Evolutionary conservation across 1,284 basidiomycete species (phyloP).

Genomic region (Ustilago nuda): DNA sequence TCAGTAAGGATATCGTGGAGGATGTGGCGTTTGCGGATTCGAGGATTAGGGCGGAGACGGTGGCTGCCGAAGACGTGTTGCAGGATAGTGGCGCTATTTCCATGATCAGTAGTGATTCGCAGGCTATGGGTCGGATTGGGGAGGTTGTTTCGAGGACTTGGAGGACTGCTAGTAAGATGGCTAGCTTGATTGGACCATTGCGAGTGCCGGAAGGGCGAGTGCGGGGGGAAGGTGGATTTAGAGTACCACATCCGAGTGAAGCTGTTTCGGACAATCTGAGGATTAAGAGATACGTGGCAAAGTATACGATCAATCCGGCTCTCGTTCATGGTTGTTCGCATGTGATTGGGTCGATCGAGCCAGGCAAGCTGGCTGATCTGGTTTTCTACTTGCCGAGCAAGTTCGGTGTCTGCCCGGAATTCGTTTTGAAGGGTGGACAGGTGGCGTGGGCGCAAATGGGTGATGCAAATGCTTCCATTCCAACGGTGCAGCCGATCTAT

Average conservation of each 20-base stretch:
- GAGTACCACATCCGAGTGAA: conserved; percentile 71
- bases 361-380: conserved; percentile 88
- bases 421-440: conserved; percentile 93
- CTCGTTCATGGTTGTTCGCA: conserved; percentile 93
- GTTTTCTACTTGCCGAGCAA: conserved; percentile 93
- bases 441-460: conserved; percentile 93
- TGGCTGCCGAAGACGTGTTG: conserved; percentile 96
- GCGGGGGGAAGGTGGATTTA: neutral
- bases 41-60: conserved; percentile 93
- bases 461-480: conserved; percentile 86
- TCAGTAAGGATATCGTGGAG: conserved; percentile 75
- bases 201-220: neutral
- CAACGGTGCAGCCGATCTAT: conserved; percentile 88
- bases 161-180: conserved; percentile 97
- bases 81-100: conserved; percentile 93
- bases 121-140: conserved; percentile 94
- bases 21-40: conserved; percentile 97
- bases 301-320: conserved; percentile 97
- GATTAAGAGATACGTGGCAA: conserved; percentile 96
- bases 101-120: conserved; percentile 94
- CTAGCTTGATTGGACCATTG: conserved; percentile 80
- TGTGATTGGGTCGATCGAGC: conserved; percentile 84
- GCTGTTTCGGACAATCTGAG: conserved; percentile 83
- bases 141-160: conserved; percentile 94
- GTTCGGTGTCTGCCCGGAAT: conserved; percentile 91